Conservation (phyloP, 2,329 filamentous ascomycete species). For the Thyridium curvatum region DNA sequence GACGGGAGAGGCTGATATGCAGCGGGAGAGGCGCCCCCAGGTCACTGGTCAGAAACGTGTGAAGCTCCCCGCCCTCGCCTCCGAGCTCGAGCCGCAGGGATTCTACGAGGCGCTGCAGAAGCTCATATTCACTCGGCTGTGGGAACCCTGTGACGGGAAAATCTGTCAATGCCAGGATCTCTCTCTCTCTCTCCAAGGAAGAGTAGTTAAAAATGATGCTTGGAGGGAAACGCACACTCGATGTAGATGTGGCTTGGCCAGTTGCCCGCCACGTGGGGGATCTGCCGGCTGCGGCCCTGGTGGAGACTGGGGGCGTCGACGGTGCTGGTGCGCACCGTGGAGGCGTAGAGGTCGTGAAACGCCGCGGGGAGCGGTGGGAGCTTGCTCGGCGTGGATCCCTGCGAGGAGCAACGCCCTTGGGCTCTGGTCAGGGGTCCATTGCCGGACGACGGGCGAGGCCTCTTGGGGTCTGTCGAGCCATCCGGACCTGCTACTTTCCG, state of each 20-base stretch:
- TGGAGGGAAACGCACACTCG: conserved; percentile 65
- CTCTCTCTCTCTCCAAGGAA: too few species aligned
- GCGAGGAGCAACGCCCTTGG: too few species aligned
- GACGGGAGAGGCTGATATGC: conserved; percentile 85
- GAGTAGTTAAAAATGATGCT: too few species aligned
- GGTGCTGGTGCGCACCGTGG: conserved; percentile 69
- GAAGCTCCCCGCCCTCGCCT: conserved; percentile 32
- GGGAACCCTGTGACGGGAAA: conserved; percentile 44
- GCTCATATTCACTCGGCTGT: conserved; percentile 33
- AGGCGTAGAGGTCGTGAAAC: conserved; percentile 88
- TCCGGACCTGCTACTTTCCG: too few species aligned
- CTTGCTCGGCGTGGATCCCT: conserved; percentile 12
- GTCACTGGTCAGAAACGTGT: conserved; percentile 69
- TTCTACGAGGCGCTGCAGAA: conserved; percentile 37
- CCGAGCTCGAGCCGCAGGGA: conserved; percentile 25
- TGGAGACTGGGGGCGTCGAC: conserved; percentile 80
- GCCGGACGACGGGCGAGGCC: too few species aligned
- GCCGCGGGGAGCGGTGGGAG: conserved; percentile 70
- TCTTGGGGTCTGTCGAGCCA: too few species aligned
- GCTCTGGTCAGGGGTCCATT: too few species aligned
- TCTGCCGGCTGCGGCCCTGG: conserved; percentile 73
- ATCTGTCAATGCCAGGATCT: too few species aligned
- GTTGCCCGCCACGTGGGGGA: conserved; percentile 79
- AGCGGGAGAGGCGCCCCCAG: conserved; percentile 73
- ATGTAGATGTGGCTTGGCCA: conserved; percentile 93